Percentiles rank a stretch among this genome's conserved stretches.
Conservation (phyloP, 331 rosid species). For the Saraca asoca region DNA sequence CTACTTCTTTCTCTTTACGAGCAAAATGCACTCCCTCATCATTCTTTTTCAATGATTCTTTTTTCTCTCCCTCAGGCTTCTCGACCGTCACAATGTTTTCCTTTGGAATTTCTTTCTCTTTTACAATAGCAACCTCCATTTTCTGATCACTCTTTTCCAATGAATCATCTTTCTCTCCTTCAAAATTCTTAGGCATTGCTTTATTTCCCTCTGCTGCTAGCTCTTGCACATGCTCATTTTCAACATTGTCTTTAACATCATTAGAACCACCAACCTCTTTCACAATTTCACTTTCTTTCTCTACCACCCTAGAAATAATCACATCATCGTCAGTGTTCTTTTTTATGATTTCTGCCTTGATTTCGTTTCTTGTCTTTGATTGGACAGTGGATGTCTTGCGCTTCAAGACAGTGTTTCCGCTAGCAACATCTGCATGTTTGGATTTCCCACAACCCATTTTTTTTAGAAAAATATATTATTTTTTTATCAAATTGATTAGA, state of each 20-base stretch:
- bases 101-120: too few relatives aligned
- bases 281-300: conserved; percentile 3
- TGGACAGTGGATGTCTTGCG: conserved; percentile 46
- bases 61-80: too few relatives aligned
- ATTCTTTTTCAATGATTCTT: too few relatives aligned
- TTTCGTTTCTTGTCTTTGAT: conserved; percentile 7
- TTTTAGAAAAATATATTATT: too few relatives aligned
- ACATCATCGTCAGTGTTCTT: background rate
- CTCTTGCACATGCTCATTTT: background rate
- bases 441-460: conserved; percentile 95
- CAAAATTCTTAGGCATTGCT: too few relatives aligned
- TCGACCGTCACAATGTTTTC: too few relatives aligned
- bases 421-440: conserved; percentile 57
- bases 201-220: too few relatives aligned
- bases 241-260: conserved; percentile 30
- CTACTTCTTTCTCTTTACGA: background rate
- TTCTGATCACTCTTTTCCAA: conserved; percentile 1
- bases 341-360: background rate
- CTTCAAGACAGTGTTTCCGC: conserved; percentile 49
- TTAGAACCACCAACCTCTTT: background rate
- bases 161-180: too few relatives aligned
- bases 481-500: background rate
- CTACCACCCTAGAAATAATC: background rate
- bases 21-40: too few relatives aligned
- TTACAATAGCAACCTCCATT: too few relatives aligned